Conservation (phyloP, 2,329 filamentous ascomycete genomes). For the Cercospora sp. region DNA sequence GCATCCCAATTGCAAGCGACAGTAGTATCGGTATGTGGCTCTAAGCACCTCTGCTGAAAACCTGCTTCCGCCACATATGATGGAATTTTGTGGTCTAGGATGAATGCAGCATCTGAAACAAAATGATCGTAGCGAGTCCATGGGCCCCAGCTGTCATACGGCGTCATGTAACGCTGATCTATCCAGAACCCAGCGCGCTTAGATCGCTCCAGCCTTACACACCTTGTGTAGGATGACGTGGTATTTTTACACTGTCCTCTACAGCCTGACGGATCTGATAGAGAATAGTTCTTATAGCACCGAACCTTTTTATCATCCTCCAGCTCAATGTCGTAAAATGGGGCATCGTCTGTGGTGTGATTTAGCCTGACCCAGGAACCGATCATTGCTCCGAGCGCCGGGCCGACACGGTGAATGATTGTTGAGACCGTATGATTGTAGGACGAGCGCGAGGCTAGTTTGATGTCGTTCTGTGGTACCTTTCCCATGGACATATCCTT, state of each 20-base stretch:
- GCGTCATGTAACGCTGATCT: neutral
- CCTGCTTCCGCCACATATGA: neutral
- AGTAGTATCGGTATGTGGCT: too few relatives aligned
- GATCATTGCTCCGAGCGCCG: conserved; percentile 21
- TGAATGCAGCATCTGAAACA: neutral
- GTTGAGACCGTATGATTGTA: conserved; percentile 22
- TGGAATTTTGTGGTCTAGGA: neutral
- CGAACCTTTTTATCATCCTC: neutral
- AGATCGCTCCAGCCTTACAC: neutral
- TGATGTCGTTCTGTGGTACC: neutral
- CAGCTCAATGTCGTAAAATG: neutral
- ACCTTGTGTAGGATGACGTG: neutral
- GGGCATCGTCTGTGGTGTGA: too few relatives aligned
- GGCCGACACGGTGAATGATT: conserved; percentile 23
- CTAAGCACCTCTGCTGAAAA: neutral
- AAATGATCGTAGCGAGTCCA: neutral
- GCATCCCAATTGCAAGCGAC: neutral
- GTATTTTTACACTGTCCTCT: fast-evolving
- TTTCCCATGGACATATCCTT: neutral
- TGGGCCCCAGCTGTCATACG: neutral
- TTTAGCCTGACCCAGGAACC: neutral
- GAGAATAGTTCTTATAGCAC: neutral
- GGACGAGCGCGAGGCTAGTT: neutral
- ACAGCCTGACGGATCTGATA: neutral
- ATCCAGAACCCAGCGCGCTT: neutral